Evolutionary conservation across 2,329 filamentous ascomycete genomes (phyloP).

Genomic region (Cordyceps javanica): DNA sequence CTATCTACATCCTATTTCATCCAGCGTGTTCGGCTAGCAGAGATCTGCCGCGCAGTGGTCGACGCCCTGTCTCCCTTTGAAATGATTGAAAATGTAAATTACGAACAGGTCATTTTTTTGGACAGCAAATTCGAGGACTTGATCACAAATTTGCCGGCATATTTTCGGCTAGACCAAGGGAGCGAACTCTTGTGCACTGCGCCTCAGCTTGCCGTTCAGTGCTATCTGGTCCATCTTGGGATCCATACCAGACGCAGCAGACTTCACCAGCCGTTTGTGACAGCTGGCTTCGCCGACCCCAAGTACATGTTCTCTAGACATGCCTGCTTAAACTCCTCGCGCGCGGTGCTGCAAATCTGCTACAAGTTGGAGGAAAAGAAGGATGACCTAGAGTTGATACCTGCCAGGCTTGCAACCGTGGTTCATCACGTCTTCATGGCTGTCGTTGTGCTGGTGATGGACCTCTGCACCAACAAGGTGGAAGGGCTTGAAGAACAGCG

Average conservation of each 20-base stretch:
- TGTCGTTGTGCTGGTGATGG: constrained; percentile 1
- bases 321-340: constrained; percentile 11
- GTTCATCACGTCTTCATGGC: constrained; percentile 2
- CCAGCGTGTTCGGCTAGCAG: constrained; percentile 7
- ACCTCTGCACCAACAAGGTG: not conserved
- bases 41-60: constrained; percentile 14
- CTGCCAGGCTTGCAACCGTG: constrained; percentile 7
- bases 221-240: constrained; percentile 13
- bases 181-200: not conserved
- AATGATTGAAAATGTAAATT: constrained; percentile 4
- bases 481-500: not conserved
- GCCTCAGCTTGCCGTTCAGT: constrained; percentile 12
- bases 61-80: constrained; percentile 10
- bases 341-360: constrained; percentile 12
- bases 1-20: constrained; percentile 8
- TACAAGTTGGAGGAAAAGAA: constrained; percentile 10
- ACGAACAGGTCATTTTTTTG: constrained; percentile 9
- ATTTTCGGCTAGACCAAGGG: constrained; percentile 8
- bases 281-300: constrained; percentile 7
- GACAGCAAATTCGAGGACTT: constrained; percentile 12
- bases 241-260: constrained; percentile 14
- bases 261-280: constrained; percentile 14
- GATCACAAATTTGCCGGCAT: constrained; percentile 3
- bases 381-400: not conserved
- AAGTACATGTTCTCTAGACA: constrained; percentile 11